Percentiles rank a stretch among this genome's conserved stretches.
Conservation (phyloP, 148 eudicot species). For the Persicaria tinctoria region DNA sequence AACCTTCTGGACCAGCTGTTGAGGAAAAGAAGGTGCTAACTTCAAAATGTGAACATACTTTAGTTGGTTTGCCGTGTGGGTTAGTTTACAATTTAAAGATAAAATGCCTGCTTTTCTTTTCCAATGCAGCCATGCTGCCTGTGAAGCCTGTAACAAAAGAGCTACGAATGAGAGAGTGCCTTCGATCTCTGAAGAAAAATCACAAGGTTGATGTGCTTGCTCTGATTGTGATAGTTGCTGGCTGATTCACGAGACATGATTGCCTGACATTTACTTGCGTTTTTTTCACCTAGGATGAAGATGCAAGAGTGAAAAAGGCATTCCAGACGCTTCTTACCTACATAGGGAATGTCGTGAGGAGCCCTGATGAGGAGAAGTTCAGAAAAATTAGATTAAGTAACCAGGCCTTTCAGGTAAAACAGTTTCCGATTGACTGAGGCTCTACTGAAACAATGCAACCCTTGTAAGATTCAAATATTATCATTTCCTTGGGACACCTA, state of each 20-base stretch:
- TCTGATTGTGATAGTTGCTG: no score
- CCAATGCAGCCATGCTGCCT: conserved; percentile 65
- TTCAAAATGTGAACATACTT: conserved; percentile 11
- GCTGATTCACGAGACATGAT: background rate
- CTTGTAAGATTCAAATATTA: no score
- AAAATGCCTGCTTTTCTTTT: background rate
- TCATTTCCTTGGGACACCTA: background rate
- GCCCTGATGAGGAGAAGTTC: conserved; percentile 93
- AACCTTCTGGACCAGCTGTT: conserved; percentile 68
- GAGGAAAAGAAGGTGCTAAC: conserved; percentile 78
- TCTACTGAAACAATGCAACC: background rate
- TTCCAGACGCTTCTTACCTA: conserved; percentile 89
- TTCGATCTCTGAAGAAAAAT: conserved; percentile 82
- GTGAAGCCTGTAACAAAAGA: conserved; percentile 85
- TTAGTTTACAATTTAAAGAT: background rate
- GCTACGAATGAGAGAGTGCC: conserved; percentile 94
- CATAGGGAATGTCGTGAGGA: conserved; percentile 73
- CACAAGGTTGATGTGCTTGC: conserved; percentile 41
- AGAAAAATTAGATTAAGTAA: conserved; percentile 85
- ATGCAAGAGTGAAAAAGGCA: conserved; percentile 86
- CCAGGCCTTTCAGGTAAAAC: conserved; percentile 77
- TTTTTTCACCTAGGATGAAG: conserved; percentile 58
- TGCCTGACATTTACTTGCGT: background rate
- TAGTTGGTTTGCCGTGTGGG: background rate
- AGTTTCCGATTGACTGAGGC: background rate